Conservation (phyloP, 1,284 basidiomycete species). For the Sanghuangporus weigelae region DNA sequence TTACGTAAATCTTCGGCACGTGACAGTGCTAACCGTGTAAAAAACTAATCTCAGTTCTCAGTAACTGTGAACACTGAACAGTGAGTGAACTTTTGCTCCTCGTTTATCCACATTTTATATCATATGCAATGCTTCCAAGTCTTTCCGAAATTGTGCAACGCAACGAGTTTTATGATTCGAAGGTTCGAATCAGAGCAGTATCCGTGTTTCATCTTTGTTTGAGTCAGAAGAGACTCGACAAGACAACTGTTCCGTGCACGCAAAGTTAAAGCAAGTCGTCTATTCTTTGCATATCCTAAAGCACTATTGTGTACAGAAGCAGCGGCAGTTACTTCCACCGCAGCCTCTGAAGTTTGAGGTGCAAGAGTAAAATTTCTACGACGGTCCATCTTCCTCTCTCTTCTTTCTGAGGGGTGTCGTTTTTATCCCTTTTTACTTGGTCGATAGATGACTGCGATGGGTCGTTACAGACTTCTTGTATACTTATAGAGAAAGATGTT, state of each 20-base stretch:
- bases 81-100: no score
- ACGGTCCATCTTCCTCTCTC: slow-evolving; percentile 15
- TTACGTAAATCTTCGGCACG: no score
- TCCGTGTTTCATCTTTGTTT: no score
- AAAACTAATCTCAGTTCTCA: no score
- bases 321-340: slow-evolving; percentile 14
- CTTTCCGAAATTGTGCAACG: no score
- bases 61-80: no score
- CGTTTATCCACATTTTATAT: no score
- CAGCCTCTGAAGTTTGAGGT: slow-evolving; percentile 18
- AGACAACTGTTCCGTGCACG: not conserved
- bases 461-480: not conserved
- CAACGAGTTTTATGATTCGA: no score
- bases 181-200: no score
- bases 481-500: not conserved
- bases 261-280: not conserved
- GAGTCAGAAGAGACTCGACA: not conserved
- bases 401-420: slow-evolving; percentile 12
- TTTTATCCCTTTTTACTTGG: not conserved
- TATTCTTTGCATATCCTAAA: not conserved
- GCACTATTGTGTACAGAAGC: slow-evolving; percentile 19
- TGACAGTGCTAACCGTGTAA: no score
- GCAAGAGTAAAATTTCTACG: slow-evolving; percentile 7
- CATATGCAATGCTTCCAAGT: no score
- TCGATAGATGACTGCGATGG: slow-evolving; percentile 7